Conservation (phyloP, 345 rosid genomes). For the Acer negundo region DNA sequence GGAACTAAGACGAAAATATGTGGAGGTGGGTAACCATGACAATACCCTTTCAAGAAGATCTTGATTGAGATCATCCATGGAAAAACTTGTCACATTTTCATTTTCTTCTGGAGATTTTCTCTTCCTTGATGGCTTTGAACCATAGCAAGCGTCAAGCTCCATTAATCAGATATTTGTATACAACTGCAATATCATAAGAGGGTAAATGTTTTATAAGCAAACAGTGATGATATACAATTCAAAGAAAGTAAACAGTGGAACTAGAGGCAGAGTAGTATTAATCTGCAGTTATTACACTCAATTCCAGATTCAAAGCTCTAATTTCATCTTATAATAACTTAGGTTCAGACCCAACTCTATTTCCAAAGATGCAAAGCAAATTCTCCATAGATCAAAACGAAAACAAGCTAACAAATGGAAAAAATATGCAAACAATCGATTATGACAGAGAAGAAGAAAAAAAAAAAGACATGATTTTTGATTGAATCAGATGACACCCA, state of each 20-base stretch:
- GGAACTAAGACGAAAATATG: slow-evolving; percentile 59
- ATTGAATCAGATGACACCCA: neutral
- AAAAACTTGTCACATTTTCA: slow-evolving; percentile 30
- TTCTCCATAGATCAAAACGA: neutral
- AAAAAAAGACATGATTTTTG: neutral
- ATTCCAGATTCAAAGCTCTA: neutral
- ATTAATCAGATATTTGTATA: slow-evolving; percentile 21
- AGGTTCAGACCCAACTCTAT: neutral
- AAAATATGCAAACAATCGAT: neutral
- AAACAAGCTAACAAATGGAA: too few relatives aligned
- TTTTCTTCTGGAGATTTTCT: slow-evolving; percentile 51
- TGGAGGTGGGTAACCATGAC: slow-evolving; percentile 80
- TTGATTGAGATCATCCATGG: slow-evolving; percentile 69
- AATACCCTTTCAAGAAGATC: slow-evolving; percentile 84
- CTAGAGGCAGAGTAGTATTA: too few relatives aligned
- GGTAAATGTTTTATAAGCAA: neutral
- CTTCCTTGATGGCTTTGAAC: slow-evolving; percentile 42
- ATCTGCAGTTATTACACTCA: neutral
- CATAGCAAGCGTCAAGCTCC: slow-evolving; percentile 30
- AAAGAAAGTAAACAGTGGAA: neutral
- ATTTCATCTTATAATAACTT: neutral
- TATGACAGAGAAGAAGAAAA: neutral
- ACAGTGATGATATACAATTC: neutral
- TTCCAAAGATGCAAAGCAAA: neutral
- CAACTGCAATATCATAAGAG: slow-evolving; percentile 22